These are phyloP conservation scores for Coemansia sp. DNA, from an alignment of 192 early-diverging fungal genomes.

Conservation along the genomic window DNA sequence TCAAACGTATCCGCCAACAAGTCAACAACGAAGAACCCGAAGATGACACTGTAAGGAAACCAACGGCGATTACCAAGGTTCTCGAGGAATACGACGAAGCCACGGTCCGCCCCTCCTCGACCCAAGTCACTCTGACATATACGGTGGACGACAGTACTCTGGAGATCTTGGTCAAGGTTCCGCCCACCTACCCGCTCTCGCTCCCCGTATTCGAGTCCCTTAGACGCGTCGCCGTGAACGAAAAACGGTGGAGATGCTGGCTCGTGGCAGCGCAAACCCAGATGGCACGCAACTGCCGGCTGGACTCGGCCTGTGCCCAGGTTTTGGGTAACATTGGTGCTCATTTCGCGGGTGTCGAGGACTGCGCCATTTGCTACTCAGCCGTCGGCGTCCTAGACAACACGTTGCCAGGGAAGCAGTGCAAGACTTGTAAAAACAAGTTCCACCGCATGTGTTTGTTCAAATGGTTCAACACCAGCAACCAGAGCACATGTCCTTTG, in stretches of 20 bases:
- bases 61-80: slow-evolving; percentile 26
- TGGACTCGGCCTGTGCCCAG: slow-evolving; percentile 77
- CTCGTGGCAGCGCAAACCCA: slow-evolving; percentile 54
- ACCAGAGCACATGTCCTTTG: slow-evolving; percentile 71
- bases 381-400: slow-evolving; percentile 87
- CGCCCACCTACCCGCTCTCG: slow-evolving; percentile 52
- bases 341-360: slow-evolving; percentile 96
- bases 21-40: neutral
- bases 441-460: slow-evolving; percentile 94
- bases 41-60: neutral
- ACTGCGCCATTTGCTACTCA: slow-evolving; percentile 98
- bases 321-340: slow-evolving; percentile 85
- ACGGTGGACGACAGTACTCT: slow-evolving; percentile 51
- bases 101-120: slow-evolving; percentile 18
- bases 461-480: slow-evolving; percentile 79
- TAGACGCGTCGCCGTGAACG: slow-evolving; percentile 49
- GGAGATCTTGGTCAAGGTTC: slow-evolving; percentile 55
- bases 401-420: slow-evolving; percentile 84
- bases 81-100: slow-evolving; percentile 47
- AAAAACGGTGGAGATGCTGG: slow-evolving; percentile 60
- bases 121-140: slow-evolving; percentile 34
- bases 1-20: slow-evolving; percentile 27
- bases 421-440: slow-evolving; percentile 91
- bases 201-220: slow-evolving; percentile 40
- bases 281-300: slow-evolving; percentile 73